A percentile compares a stretch with the other conserved stretches of the same genome.
These are phyloP conservation scores for Effrenium voratum DNA, from an alignment of 73 alveolate genomes.

Conservation along the genomic window DNA sequence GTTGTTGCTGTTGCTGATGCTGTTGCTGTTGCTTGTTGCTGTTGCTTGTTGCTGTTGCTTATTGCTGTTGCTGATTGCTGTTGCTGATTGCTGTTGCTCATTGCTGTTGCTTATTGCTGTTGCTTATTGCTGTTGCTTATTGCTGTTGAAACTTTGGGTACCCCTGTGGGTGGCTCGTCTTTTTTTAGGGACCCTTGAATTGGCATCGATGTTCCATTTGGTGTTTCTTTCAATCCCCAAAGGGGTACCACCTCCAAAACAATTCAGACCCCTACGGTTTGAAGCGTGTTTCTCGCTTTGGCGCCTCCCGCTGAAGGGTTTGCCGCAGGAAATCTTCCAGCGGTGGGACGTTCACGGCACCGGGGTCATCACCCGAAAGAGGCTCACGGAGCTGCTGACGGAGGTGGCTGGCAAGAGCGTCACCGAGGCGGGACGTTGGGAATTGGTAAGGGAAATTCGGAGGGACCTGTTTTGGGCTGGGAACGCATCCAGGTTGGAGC, in stretches of 20 bases:
- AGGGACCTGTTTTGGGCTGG: too few relatives aligned
- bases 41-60: too few relatives aligned
- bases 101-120: too few relatives aligned
- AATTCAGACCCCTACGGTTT: background rate
- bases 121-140: too few relatives aligned
- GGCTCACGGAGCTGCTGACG: slow-evolving; percentile 41
- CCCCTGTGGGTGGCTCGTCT: too few relatives aligned
- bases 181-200: background rate
- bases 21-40: too few relatives aligned
- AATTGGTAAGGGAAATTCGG: too few relatives aligned
- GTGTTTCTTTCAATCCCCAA: background rate
- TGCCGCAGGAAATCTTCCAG: slow-evolving; percentile 86
- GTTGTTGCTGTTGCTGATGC: too few relatives aligned
- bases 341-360: slow-evolving; percentile 93
- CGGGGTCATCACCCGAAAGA: slow-evolving; percentile 88
- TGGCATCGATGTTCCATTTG: background rate
- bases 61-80: too few relatives aligned
- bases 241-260: background rate
- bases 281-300: background rate
- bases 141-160: too few relatives aligned
- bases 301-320: background rate
- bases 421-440: slow-evolving; percentile 31
- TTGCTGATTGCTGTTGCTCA: too few relatives aligned
- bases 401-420: slow-evolving; percentile 82
- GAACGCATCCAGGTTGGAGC: too few relatives aligned